These are phyloP conservation scores for Fistulinella prunicolor DNA, from an alignment of 768 basidiomycete species.

Conservation along the genomic window DNA sequence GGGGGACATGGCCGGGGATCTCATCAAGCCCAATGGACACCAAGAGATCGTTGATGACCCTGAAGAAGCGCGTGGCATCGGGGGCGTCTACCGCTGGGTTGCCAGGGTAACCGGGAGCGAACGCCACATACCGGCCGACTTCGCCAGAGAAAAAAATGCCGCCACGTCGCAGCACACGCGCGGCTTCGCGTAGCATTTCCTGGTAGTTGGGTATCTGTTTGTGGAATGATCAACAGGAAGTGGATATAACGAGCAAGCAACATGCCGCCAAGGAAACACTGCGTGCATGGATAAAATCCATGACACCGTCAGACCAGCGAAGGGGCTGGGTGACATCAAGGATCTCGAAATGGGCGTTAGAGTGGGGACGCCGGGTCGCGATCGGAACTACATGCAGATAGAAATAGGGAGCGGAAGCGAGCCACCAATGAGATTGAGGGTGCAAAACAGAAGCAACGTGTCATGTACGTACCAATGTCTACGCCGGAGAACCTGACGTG, in stretches of 20 bases:
- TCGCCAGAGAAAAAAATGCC: conserved; percentile 70
- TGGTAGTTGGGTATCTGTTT: conserved; percentile 55
- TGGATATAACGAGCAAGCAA: conserved; percentile 10
- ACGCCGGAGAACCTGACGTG: conserved; percentile 64
- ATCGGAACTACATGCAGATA: conserved; percentile 56
- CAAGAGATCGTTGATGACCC: conserved; percentile 42
- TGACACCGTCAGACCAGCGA: conserved; percentile 49
- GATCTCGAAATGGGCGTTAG: conserved; percentile 65
- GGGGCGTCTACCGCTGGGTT: conserved; percentile 24
- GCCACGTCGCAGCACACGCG: conserved; percentile 64
- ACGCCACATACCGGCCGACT: conserved; percentile 45
- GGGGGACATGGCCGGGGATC: conserved; percentile 37
- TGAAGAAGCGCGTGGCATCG: conserved; percentile 32
- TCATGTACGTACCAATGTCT: conserved; percentile 62
- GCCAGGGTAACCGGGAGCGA: conserved; percentile 35
- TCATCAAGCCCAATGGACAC: conserved; percentile 37
- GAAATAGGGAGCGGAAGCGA: conserved; percentile 3
- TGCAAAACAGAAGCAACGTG: conserved; percentile 11
- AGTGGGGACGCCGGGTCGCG: conserved; percentile 56
- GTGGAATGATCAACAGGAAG: conserved; percentile 15
- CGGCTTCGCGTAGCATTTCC: conserved; percentile 52
- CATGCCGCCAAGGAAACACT: conserved; percentile 58
- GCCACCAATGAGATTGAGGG: conserved; percentile 11
- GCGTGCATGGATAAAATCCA: conserved; percentile 70
- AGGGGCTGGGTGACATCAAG: conserved; percentile 54